Evolutionary conservation across 2,329 filamentous ascomycete genomes (phyloP).

Genomic region (Zalaria obscura): DNA sequence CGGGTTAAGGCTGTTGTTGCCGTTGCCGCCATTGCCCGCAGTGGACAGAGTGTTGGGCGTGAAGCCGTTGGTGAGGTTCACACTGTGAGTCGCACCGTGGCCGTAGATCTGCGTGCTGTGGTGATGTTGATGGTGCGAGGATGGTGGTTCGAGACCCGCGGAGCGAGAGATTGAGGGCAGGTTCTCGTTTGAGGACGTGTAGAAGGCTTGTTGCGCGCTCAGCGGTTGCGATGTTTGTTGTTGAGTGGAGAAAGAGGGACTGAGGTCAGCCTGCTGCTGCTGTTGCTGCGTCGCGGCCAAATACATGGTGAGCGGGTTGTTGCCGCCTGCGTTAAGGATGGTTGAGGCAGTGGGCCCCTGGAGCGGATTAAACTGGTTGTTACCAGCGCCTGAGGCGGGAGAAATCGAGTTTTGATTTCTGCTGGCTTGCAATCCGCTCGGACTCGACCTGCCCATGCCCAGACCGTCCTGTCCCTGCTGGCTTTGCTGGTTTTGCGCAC

Average conservation of each 20-base stretch:
- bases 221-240: conserved; percentile 29
- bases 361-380: conserved; percentile 45
- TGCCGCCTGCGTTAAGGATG: conserved; percentile 63
- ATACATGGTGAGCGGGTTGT: conserved; percentile 88
- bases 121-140: conserved; percentile 17
- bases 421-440: conserved; percentile 42
- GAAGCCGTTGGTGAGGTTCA: conserved; percentile 34
- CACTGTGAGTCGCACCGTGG: conserved; percentile 37
- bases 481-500: conserved; percentile 49
- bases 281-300: conserved; percentile 48
- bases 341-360: conserved; percentile 53
- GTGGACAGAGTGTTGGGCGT: conserved; percentile 12
- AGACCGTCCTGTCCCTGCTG: conserved; percentile 40
- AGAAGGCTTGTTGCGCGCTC: conserved; percentile 66
- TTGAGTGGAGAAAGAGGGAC: conserved; percentile 24
- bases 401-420: conserved; percentile 45
- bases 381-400: conserved; percentile 39
- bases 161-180: conserved; percentile 27
- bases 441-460: conserved; percentile 31
- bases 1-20: conserved; percentile 4
- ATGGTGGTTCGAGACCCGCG: conserved; percentile 16
- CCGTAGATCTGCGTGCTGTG: conserved; percentile 25
- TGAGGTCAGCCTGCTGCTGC: conserved; percentile 35
- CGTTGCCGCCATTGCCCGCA: conserved; percentile 7
- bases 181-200: conserved; percentile 49